phyloP scores from a whole-genome alignment of 306 rosid species.

The Inga oerstediana region DNA sequence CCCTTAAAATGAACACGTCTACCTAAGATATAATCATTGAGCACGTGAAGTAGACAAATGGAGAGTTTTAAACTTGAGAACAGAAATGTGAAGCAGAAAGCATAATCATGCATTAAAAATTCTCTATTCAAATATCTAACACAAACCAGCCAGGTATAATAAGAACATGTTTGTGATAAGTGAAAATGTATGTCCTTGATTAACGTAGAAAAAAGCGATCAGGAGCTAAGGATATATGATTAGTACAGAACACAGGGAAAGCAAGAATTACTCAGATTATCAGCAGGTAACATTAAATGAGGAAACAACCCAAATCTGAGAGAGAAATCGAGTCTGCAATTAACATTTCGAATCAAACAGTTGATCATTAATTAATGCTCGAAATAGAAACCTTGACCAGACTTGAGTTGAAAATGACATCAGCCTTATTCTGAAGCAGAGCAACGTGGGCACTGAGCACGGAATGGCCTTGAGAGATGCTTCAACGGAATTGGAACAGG shows the following conservation, averaged over 20 bases:
- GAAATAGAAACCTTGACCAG: conserved; percentile 62
- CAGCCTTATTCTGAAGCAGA: conserved; percentile 86
- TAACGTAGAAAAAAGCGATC: neutral
- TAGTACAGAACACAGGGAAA: neutral
- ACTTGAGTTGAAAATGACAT: conserved; percentile 76
- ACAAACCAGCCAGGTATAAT: neutral
- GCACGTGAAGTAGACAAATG: neutral
- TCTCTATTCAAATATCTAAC: conserved; percentile 4
- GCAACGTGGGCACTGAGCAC: conserved; percentile 81
- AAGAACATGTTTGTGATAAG: neutral
- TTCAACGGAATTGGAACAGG: conserved; percentile 92
- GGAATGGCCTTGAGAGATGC: conserved; percentile 60
- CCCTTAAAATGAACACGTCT: neutral
- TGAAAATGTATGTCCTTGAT: conserved; percentile 16
- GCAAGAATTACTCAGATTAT: neutral
- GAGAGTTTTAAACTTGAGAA: neutral
- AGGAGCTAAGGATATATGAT: neutral
- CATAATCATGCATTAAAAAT: neutral
- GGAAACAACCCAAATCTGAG: neutral
- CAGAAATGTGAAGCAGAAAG: neutral
- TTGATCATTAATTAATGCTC: neutral
- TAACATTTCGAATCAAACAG: neutral
- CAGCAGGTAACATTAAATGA: neutral
- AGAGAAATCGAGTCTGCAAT: neutral
- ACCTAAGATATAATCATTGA: neutral